These are phyloP conservation scores for Cucurbitaria berberidis DNA, from an alignment of 2,329 filamentous ascomycete species.

Conservation along the genomic window DNA sequence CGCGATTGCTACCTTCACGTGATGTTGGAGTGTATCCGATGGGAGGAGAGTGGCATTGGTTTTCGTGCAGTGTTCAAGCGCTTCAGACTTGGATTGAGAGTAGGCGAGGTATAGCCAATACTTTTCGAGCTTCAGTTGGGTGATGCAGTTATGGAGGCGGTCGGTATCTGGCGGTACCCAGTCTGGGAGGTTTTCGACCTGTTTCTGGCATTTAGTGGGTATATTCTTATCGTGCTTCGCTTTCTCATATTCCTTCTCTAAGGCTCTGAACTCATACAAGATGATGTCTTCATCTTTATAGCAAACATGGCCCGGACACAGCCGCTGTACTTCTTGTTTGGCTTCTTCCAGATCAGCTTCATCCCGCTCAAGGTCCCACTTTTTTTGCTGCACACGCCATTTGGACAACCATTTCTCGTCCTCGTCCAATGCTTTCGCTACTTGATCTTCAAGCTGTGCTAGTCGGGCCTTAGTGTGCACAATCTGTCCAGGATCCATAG, in stretches of 20 bases:
- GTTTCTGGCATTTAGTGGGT: neutral
- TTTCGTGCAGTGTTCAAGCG: slow-evolving; percentile 6
- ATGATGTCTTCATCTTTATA: slow-evolving; percentile 10
- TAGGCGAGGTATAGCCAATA: slow-evolving; percentile 14
- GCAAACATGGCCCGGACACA: slow-evolving; percentile 10
- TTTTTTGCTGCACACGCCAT: slow-evolving; percentile 1
- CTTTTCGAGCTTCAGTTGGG: neutral
- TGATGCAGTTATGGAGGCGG: slow-evolving; percentile 8
- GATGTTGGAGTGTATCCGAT: neutral
- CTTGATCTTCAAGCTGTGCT: neutral
- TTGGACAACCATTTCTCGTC: neutral
- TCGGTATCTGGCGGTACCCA: slow-evolving; percentile 1
- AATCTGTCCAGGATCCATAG: neutral
- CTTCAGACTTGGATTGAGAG: slow-evolving; percentile 10
- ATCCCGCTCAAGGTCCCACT: slow-evolving; percentile 3
- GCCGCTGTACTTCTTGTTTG: neutral
- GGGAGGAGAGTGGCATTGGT: slow-evolving; percentile 5
- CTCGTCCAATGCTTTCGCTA: neutral
- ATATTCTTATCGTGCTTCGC: slow-evolving; percentile 1
- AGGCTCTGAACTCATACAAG: slow-evolving; percentile 12
- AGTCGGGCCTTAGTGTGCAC: neutral
- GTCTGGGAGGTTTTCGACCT: neutral
- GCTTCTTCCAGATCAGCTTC: slow-evolving; percentile 9
- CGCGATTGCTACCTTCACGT: neutral
- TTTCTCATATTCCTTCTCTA: slow-evolving; percentile 9